Evolutionary conservation across 2,329 filamentous ascomycete genomes (phyloP).

Genomic region (Xylariaceae sp.): DNA sequence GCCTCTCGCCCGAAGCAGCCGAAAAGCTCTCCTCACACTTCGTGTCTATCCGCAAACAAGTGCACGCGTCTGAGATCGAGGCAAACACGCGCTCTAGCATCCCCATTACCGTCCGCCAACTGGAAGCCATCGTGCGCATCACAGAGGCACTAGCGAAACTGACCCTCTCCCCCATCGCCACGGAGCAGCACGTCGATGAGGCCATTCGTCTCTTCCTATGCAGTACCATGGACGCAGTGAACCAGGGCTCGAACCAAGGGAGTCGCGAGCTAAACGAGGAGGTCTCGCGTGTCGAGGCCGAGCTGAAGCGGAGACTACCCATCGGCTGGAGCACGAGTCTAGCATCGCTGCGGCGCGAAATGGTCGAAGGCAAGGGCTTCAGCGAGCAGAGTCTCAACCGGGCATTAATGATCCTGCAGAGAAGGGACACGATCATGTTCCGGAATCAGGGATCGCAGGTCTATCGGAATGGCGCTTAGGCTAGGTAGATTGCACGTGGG

Average conservation of each 20-base stretch:
- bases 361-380: slow-evolving; percentile 88
- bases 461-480: slow-evolving; percentile 61
- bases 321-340: slow-evolving; percentile 95
- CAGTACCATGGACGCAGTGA: slow-evolving; percentile 96
- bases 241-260: slow-evolving; percentile 77
- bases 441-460: slow-evolving; percentile 72
- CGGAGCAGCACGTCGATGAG: slow-evolving; percentile 90
- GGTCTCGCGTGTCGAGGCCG: slow-evolving; percentile 78
- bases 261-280: slow-evolving; percentile 90
- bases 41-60: slow-evolving; percentile 89
- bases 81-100: slow-evolving; percentile 89
- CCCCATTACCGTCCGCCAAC: slow-evolving; percentile 93
- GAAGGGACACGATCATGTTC: slow-evolving; percentile 81
- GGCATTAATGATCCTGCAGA: slow-evolving; percentile 78
- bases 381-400: slow-evolving; percentile 81
- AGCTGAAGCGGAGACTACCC: slow-evolving; percentile 79
- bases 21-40: slow-evolving; percentile 98
- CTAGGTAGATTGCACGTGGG: background rate
- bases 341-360: slow-evolving; percentile 79
- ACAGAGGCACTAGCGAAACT: slow-evolving; percentile 94
- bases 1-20: slow-evolving; percentile 82
- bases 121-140: slow-evolving; percentile 96
- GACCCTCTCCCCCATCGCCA: slow-evolving; percentile 77
- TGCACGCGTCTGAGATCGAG: slow-evolving; percentile 85
- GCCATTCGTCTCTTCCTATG: slow-evolving; percentile 95